Base-by-base conservation (phyloP, 75 land plant species). In the Selaginella tamariscina region DNA sequence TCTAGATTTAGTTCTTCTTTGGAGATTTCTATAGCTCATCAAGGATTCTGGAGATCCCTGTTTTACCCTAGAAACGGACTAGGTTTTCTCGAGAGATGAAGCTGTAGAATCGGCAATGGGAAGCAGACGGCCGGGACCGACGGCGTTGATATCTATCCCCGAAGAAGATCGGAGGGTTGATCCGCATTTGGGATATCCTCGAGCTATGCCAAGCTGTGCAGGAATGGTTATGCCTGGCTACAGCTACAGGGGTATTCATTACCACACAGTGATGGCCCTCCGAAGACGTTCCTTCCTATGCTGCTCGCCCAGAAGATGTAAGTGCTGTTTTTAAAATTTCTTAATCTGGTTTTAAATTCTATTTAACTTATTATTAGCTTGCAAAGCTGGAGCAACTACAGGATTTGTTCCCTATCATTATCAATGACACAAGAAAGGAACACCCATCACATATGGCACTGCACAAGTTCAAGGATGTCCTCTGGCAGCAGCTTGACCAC, bases 121-220 rank as follows among this genome's bases (percentile, higher is more conserved):
- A 39, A 39, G 49, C 49, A 39, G 49, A 15, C 5, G 15, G 15
- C 11, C 5, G 5, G 49, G 27, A 29, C 1, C 18, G 59, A 20
- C 22, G 13, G 55, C 31, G 67, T 18, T 20, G 2, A 24, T 2
- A 30, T 39, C 1, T 31, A 32, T 68, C 56, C 65, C 83, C 28
- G 90, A 86, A 0, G 95, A 86, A 60, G 98, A 94, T 22, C 71
- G 81, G 67, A 77, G 0, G 8, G 81, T 94, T 54, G 88, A 89
- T 67, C 70, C 76, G 13, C 65, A 69, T 13, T 70, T 85, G 31
- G 98, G 98, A 5, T 87, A 83, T 76, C 98, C 98, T 0, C 76
- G 59, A 71, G 98, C 33, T 94, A 87, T 32, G 91, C 88, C 27
- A 89, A 77, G 78, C 75, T 94, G 27, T 94, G 98, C 44, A 56